Evolutionary conservation across 345 rosid genomes (phyloP), one percentile per base, ranked within the genome.

Genomic region (Garcia nutans): DNA sequence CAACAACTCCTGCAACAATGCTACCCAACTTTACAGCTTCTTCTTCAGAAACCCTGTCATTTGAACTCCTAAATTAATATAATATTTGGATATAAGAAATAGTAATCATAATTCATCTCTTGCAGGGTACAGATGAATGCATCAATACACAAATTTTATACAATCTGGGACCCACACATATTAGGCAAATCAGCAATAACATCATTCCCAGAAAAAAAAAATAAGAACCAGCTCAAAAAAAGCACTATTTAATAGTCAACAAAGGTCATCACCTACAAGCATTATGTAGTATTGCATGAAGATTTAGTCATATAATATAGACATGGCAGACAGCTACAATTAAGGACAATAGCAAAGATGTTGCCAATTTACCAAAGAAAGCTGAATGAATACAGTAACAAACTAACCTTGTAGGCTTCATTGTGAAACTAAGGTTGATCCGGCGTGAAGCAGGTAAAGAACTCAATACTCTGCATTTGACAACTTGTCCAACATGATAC

Each of bases 401-500:
- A 81, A 63, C 84, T 59, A 83, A 96, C 99, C 97, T 96, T 72
- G 85, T 54, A 54, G 91, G 88, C 85, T 88, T 93, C 88, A 88
- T 90, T 68, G 77, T 76, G 80, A 93, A 89, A 85, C 99, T 96
- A 54, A 96, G 97, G 85, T 84, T 93, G 83, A 96, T 88, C 63
- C 89, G 88, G 74, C 84, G 90, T 54, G 92, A 86, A 74, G 89
- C 84, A 78, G 90, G 88, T 82, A 79, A 75, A 61, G 94, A 85
- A 80, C 91, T 70, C 50, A 80, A 85, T 81, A 96, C 86, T 84
- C 97, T 87, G 88, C 99, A 96, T 88, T 96, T 93, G 82, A 96
- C 90, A 71, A 90, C 99, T 88, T 96, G 89, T n/a, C 96, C 99
- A 55, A 87, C 94, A 83, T 90, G 96, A 88, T 88, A 90, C 84